These are phyloP conservation scores for Boletus subparvulus DNA, from an alignment of 768 basidiomycete species.

Conservation along the genomic window DNA sequence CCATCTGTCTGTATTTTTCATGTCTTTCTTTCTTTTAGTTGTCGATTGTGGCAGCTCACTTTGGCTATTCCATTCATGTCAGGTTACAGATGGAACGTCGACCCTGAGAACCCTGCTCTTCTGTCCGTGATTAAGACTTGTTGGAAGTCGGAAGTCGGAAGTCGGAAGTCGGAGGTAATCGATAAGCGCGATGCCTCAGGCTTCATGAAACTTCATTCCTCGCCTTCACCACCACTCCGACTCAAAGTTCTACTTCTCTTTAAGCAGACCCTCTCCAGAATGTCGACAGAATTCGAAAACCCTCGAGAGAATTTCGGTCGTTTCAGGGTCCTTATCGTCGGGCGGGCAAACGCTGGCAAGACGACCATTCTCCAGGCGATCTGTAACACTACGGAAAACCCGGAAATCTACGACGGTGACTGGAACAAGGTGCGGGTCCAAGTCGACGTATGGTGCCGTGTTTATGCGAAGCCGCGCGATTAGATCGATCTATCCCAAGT, in stretches of 20 bases:
- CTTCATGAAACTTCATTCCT: neutral
- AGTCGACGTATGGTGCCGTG: too few relatives aligned
- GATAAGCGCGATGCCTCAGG: neutral
- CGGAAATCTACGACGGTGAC: conserved; percentile 4
- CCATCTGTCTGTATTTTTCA: conserved; percentile 6
- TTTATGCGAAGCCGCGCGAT: neutral
- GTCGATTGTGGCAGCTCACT: neutral
- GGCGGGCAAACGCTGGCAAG: conserved; percentile 7
- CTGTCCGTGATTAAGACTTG: too few relatives aligned
- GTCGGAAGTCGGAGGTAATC: neutral
- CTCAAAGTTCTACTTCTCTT: neutral
- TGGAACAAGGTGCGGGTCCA: neutral
- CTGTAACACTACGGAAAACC: conserved; percentile 1
- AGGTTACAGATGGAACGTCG: too few relatives aligned
- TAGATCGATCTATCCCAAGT: conserved; percentile 6
- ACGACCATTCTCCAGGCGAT: conserved; percentile 5
- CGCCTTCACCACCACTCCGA: neutral
- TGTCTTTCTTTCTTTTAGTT: neutral
- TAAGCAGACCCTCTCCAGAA: too few relatives aligned
- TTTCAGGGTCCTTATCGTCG: neutral
- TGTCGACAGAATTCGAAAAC: too few relatives aligned
- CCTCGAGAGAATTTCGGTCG: too few relatives aligned
- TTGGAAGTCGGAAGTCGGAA: too few relatives aligned
- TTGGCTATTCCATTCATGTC: neutral
- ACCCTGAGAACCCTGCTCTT: too few relatives aligned